Conservation (phyloP, 2,329 filamentous ascomycete genomes). For the Exophiala sp. region DNA sequence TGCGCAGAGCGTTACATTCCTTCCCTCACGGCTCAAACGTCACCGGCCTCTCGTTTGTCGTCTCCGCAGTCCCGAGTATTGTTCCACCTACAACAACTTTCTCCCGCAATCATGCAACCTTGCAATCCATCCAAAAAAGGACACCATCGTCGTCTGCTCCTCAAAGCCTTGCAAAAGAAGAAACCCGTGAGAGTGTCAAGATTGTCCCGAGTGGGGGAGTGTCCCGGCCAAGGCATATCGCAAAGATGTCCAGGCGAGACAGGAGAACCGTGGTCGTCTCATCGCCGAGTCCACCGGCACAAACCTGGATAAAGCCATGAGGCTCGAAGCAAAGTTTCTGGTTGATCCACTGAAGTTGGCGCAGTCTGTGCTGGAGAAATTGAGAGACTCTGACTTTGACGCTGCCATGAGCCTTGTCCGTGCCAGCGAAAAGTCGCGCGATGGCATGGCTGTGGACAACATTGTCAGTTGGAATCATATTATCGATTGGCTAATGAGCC, state of each 20-base stretch:
- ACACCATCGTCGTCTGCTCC: constrained; percentile 23
- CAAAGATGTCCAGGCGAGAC: constrained; percentile 18
- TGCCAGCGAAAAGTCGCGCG: constrained; percentile 16
- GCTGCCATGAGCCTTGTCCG: constrained; percentile 65
- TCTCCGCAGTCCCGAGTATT: background rate
- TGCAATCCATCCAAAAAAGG: constrained; percentile 22
- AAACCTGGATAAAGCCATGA: constrained; percentile 14
- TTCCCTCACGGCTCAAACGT: constrained; percentile 1
- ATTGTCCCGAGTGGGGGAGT: constrained; percentile 3
- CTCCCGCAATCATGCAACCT: constrained; percentile 23
- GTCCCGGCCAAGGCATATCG: constrained; percentile 8
- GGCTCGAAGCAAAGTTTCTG: constrained; percentile 19
- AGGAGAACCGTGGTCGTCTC: constrained; percentile 19
- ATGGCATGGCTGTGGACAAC: constrained; percentile 49
- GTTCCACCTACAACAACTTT: constrained; percentile 1
- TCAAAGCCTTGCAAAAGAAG: constrained; percentile 10
- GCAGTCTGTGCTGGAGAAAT: constrained; percentile 56
- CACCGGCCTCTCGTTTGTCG: background rate
- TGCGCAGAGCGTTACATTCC: constrained; percentile 20
- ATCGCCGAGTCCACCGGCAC: constrained; percentile 5
- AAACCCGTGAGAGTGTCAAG: constrained; percentile 3
- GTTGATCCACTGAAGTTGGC: constrained; percentile 67
- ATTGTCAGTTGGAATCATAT: constrained; percentile 84
- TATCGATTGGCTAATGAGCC: constrained; percentile 63
- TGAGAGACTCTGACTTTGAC: constrained; percentile 55